Conservation (phyloP, 495 filamentous ascomycete species). For the Aspergillus diversus region DNA sequence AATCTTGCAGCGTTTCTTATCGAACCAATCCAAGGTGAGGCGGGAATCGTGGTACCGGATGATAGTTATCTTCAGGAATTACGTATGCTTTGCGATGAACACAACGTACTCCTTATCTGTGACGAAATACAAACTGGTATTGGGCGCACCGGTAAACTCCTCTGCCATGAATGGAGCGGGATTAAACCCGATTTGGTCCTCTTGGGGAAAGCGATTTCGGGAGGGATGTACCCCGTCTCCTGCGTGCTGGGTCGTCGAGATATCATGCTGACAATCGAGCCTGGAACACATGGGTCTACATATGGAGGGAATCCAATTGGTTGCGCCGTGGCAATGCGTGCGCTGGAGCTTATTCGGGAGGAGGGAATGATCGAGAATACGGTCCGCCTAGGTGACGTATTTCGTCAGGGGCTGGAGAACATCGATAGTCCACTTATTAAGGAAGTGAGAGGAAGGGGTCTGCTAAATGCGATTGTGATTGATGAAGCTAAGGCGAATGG, state of each 20-base stretch:
- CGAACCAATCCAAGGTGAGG: constrained; percentile 98
- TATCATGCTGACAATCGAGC: constrained; percentile 94
- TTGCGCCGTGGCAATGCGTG: constrained; percentile 93
- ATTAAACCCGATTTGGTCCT: constrained; percentile 97
- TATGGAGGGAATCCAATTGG: constrained; percentile 97
- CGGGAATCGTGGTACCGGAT: constrained; percentile 93
- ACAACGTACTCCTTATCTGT: constrained; percentile 93
- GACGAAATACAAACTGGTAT: constrained; percentile 99
- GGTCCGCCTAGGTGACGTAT: constrained; percentile 75
- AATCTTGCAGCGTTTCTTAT: constrained; percentile 95
- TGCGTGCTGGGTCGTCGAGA: constrained; percentile 87
- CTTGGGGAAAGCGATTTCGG: constrained; percentile 95
- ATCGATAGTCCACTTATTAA: constrained; percentile 81
- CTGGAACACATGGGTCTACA: constrained; percentile 94
- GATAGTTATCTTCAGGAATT: constrained; percentile 83
- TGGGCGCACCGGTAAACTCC: constrained; percentile 87
- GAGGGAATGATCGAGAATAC: constrained; percentile 84
- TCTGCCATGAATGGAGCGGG: constrained; percentile 92
- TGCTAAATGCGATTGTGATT: constrained; percentile 96
- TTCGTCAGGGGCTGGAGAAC: constrained; percentile 73
- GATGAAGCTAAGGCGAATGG: constrained; percentile 86
- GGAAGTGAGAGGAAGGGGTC: constrained; percentile 84
- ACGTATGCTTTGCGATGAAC: constrained; percentile 84
- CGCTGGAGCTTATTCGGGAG: constrained; percentile 89
- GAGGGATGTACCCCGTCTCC: constrained; percentile 98